Conservation (phyloP, 2,329 filamentous ascomycete species). For the Trichoderma aggressivum region DNA sequence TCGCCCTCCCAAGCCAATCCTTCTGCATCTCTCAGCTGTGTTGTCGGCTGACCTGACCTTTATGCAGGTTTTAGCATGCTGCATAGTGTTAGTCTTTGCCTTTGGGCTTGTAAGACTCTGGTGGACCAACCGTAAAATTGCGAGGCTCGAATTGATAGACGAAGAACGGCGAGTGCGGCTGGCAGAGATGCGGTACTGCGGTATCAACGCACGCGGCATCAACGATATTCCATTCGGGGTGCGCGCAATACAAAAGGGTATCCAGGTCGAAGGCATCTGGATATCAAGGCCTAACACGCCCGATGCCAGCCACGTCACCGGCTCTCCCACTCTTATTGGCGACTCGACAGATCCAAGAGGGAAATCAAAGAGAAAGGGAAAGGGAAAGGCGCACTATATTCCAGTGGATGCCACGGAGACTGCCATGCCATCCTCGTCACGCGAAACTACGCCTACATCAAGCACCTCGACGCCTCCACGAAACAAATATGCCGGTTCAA, state of each 20-base stretch:
- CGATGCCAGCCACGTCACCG: constrained; percentile 24
- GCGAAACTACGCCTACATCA: neutral
- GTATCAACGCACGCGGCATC: constrained; percentile 37
- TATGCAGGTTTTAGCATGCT: constrained; percentile 65
- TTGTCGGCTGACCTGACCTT: neutral
- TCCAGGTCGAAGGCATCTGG: constrained; percentile 84
- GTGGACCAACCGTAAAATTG: constrained; percentile 53
- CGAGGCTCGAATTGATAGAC: constrained; percentile 61
- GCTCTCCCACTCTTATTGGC: constrained; percentile 27
- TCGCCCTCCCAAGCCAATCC: constrained; percentile 21
- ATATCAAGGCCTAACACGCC: constrained; percentile 54
- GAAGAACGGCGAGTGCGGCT: constrained; percentile 59
- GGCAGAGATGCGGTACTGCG: constrained; percentile 53
- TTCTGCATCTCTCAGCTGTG: neutral
- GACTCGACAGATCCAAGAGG: constrained; percentile 17
- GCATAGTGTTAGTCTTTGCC: constrained; percentile 67
- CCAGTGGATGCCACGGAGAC: neutral
- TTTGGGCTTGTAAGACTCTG: constrained; percentile 66
- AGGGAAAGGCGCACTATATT: constrained; percentile 20
- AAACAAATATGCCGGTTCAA: neutral
- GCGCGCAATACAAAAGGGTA: constrained; percentile 76
- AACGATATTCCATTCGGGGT: constrained; percentile 80
- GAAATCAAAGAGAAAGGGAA: constrained; percentile 24
- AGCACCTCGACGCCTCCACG: neutral
- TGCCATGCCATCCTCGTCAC: neutral